Percentiles rank a stretch among this genome's conserved stretches.
These are phyloP conservation scores for Lomentospora prolificans DNA, from an alignment of 2,329 filamentous ascomycete genomes.

Conservation along the genomic window DNA sequence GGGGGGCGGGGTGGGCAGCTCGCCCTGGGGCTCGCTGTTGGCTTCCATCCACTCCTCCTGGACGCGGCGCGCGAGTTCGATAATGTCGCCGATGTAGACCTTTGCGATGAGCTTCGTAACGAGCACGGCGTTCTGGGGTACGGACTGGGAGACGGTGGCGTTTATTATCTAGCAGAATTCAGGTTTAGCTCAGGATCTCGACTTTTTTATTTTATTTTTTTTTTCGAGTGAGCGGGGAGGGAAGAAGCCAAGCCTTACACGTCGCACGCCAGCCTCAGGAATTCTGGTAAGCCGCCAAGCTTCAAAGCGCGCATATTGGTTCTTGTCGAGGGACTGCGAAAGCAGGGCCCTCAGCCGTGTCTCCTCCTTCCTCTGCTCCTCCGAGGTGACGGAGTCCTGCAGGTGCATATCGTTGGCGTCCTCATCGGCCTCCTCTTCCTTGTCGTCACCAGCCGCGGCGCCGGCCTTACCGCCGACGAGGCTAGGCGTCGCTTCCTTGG, in stretches of 20 bases:
- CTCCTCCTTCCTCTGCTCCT: constrained; percentile 59
- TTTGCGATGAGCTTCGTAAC: constrained; percentile 71
- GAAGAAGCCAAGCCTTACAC: constrained; percentile 32
- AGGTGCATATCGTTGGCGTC: constrained; percentile 29
- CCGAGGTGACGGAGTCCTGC: constrained; percentile 45
- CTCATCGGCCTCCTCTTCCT: constrained; percentile 46
- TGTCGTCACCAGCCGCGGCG: constrained; percentile 33
- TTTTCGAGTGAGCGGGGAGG: too few species aligned
- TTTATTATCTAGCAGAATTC: constrained; percentile 65
- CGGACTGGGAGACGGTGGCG: constrained; percentile 70
- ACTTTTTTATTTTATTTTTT: too few species aligned
- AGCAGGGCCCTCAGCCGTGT: constrained; percentile 49
- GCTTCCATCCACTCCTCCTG: constrained; percentile 61
- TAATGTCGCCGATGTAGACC: constrained; percentile 65
- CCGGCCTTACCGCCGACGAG: constrained; percentile 33
- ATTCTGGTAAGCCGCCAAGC: constrained; percentile 61
- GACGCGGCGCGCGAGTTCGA: constrained; percentile 60
- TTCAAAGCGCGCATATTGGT: constrained; percentile 62
- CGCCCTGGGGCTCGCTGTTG: constrained; percentile 45
- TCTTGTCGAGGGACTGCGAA: constrained; percentile 52
- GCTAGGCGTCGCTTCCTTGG: constrained; percentile 33
- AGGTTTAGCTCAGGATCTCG: constrained; percentile 5
- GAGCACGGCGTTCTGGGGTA: constrained; percentile 61
- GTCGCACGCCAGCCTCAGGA: constrained; percentile 57
- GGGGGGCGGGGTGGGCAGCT: constrained; percentile 33